Percentiles rank a stretch among this genome's conserved stretches.
phyloP scores from a whole-genome alignment of 768 basidiomycete species.

The Serendipita vermifera region DNA sequence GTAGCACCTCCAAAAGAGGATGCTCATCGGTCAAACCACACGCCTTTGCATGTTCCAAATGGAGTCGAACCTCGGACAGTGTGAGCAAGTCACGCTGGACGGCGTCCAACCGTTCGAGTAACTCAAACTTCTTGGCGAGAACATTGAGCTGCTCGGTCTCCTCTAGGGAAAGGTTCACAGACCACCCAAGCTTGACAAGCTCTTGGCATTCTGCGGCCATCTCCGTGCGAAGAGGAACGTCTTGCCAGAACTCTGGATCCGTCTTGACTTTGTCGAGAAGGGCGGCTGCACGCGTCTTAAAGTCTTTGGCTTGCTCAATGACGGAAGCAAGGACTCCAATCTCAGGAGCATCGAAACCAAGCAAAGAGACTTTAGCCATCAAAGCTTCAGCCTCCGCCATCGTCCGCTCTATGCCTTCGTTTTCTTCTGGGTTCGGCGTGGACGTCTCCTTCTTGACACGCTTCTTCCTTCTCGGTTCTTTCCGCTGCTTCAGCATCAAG shows the following conservation, averaged over 20 bases:
- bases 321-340: slow-evolving; percentile 42
- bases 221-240: slow-evolving; percentile 29
- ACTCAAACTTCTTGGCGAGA: slow-evolving; percentile 66
- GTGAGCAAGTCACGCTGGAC: slow-evolving; percentile 49
- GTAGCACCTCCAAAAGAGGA: slow-evolving; percentile 48
- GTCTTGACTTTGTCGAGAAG: slow-evolving; percentile 33
- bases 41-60: slow-evolving; percentile 53
- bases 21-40: slow-evolving; percentile 56
- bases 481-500: not conserved
- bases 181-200: slow-evolving; percentile 53
- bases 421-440: not conserved
- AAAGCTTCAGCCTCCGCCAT: slow-evolving; percentile 58
- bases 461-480: slow-evolving; percentile 19
- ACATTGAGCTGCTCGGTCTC: slow-evolving; percentile 67
- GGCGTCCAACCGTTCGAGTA: slow-evolving; percentile 62
- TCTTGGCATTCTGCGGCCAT: slow-evolving; percentile 53
- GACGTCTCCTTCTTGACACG: not conserved
- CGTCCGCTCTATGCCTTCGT: not conserved
- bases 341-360: slow-evolving; percentile 80
- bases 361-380: slow-evolving; percentile 53
- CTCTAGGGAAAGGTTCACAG: slow-evolving; percentile 72
- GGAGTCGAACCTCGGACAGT: slow-evolving; percentile 62
- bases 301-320: slow-evolving; percentile 51
- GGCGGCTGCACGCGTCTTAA: slow-evolving; percentile 39
- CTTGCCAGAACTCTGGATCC: not conserved